Percentiles rank a stretch among this genome's conserved stretches.
Conservation (phyloP, 1,284 basidiomycete genomes). For the Rhizopogon parksii region DNA sequence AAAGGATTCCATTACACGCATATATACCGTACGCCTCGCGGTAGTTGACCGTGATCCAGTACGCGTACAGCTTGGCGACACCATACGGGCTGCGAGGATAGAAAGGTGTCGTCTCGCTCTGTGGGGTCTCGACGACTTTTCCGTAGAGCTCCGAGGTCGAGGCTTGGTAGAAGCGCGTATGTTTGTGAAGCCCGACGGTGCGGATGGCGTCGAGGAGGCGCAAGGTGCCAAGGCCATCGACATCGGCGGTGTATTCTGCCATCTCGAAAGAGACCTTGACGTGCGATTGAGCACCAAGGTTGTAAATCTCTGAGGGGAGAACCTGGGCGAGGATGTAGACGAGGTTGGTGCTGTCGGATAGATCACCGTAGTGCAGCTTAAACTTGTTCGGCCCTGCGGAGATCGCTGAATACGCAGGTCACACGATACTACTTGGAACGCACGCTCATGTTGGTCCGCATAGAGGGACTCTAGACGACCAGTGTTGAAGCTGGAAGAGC, state of each 20-base stretch:
- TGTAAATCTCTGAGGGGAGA: slow-evolving; percentile 89
- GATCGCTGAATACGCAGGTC: not conserved
- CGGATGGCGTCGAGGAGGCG: slow-evolving; percentile 89
- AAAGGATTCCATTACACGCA: slow-evolving; percentile 85
- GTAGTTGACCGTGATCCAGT: slow-evolving; percentile 89
- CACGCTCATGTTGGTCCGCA: slow-evolving; percentile 78
- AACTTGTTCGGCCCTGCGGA: slow-evolving; percentile 65
- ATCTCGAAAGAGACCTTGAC: slow-evolving; percentile 97
- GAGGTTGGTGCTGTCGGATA: slow-evolving; percentile 88
- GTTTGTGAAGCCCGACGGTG: slow-evolving; percentile 82
- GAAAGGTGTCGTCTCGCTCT: slow-evolving; percentile 89
- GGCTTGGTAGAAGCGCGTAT: slow-evolving; percentile 88
- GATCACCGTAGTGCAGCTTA: slow-evolving; percentile 86
- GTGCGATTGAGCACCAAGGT: slow-evolving; percentile 92
- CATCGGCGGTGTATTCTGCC: slow-evolving; percentile 93
- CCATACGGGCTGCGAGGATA: slow-evolving; percentile 91
- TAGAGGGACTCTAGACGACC: slow-evolving; percentile 86
- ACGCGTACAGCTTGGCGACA: slow-evolving; percentile 83
- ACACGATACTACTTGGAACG: slow-evolving; percentile 19
- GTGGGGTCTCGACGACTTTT: slow-evolving; percentile 86
- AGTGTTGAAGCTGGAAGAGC: slow-evolving; percentile 92
- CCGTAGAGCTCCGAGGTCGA: slow-evolving; percentile 93
- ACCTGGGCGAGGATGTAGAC: slow-evolving; percentile 91
- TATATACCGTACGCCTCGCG: slow-evolving; percentile 90
- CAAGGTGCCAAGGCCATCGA: slow-evolving; percentile 86